Base-by-base conservation (phyloP, 139 green algal species). In the Eudorina sp. region DNA sequence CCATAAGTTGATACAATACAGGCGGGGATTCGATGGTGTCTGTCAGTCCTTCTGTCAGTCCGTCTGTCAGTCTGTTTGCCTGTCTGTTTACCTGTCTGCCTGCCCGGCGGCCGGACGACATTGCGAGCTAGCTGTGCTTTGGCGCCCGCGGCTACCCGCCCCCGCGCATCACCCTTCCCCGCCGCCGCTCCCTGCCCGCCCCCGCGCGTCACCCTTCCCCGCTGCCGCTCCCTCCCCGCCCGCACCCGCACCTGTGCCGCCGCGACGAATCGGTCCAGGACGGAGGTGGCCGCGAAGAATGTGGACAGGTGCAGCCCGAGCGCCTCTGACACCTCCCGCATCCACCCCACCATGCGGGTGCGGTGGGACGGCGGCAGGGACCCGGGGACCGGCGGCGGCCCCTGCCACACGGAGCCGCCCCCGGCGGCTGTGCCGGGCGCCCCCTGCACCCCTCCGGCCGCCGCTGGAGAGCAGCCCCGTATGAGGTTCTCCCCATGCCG, bases 191-290 rank as follows among this genome's bases (percentile, higher is more conserved):
- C 23, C 19, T 8, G 14, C 55, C 16, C 55, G 5, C 21, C n/a
- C 55, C 55, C 55, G 23, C 55, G 48, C 11, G 48, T 68, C 11
- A 9, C 48, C 9, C 48, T 55, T 13, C 55, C 16, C 27, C 62
- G 1, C 62, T 31, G 11, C 62, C 23, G 4, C 62, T 76, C 19
- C 23, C 19, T 8, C 55, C 55, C 16, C 55, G 5, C 21, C n/a
- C 55, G 14, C 55, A 29, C 55, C 11, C 11, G 48, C n/a, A 81
- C 73, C 73, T 62, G n/a, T 3, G 48, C n/a, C 8, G 75, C 31
- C 16, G 48, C 75, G 18, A 68, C 48, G 51, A 83, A 83, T 6
- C 75, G 48, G 46, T 83, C 75, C 11, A 83, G 48, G 11, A 66
- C 4, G 29, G 48, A 68, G 3, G 48, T 48, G 2, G 75, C 75